phyloP scores from a whole-genome alignment of 2,329 filamentous ascomycete genomes.

The Diaporthe sp. region DNA sequence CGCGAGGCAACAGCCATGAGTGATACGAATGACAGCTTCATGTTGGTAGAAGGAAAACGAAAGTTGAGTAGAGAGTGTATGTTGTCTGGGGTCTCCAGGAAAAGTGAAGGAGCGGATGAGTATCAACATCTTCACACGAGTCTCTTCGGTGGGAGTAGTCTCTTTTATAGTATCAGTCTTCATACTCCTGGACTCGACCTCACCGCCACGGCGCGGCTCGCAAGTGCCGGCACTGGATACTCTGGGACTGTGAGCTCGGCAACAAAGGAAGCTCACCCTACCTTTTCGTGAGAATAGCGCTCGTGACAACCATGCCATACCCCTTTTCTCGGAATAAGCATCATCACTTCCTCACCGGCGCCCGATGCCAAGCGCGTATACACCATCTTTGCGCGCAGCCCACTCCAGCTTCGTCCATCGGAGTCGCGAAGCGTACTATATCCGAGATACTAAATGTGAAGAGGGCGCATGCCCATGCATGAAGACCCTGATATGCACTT shows the following conservation, averaged over 20 bases:
- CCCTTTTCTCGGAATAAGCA: background rate
- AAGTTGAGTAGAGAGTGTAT: conserved; percentile 27
- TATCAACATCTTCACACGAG: background rate
- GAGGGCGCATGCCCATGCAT: conserved; percentile 16
- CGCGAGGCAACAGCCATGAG: conserved; percentile 34
- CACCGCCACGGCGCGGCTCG: background rate
- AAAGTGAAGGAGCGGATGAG: conserved; percentile 5
- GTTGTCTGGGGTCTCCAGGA: conserved; percentile 37
- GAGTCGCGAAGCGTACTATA: background rate
- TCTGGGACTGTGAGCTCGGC: background rate
- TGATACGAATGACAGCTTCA: conserved; percentile 29
- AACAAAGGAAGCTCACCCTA: too few relatives aligned
- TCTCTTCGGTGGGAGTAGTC: background rate
- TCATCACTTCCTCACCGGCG: background rate
- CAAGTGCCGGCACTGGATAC: background rate
- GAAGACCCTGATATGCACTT: conserved; percentile 3
- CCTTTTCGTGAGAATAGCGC: background rate
- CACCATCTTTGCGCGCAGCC: conserved; percentile 10
- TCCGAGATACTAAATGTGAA: conserved; percentile 3
- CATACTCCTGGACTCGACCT: background rate
- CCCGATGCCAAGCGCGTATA: conserved; percentile 10
- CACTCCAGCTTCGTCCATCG: background rate
- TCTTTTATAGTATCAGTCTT: background rate
- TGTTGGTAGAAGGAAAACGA: conserved; percentile 8
- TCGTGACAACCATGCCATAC: background rate